Conservation (phyloP, 352 stramenopile genomes). For the Phytophthora lateralis region DNA sequence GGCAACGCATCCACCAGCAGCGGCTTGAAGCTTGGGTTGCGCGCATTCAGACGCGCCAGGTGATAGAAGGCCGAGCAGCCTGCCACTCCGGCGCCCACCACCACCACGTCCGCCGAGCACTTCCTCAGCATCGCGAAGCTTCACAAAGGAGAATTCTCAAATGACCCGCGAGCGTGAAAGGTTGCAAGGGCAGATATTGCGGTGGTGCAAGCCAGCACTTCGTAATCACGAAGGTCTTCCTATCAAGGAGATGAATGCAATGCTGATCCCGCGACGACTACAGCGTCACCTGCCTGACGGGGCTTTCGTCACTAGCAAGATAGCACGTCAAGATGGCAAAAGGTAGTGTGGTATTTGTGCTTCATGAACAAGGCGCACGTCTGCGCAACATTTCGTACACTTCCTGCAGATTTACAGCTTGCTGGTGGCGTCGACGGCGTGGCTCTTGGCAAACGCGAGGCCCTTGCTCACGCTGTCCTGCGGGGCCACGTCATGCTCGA, state of each 20-base stretch:
- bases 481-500: constrained; percentile 76
- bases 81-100: constrained; percentile 74
- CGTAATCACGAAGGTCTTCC: constrained; percentile 21
- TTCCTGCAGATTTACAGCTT: constrained; percentile 37
- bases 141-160: constrained; percentile 17
- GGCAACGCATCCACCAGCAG: constrained; percentile 72
- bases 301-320: constrained; percentile 14
- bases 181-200: constrained; percentile 16
- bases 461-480: constrained; percentile 83
- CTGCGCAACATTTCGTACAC: constrained; percentile 19
- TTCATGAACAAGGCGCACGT: constrained; percentile 27
- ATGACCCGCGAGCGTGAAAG: constrained; percentile 27
- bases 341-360: constrained; percentile 20
- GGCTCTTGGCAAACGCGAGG: constrained; percentile 64
- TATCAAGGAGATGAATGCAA: constrained; percentile 14
- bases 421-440: constrained; percentile 32
- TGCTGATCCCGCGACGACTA: constrained; percentile 1
- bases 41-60: constrained; percentile 66
- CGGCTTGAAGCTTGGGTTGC: constrained; percentile 66
- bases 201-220: constrained; percentile 21
- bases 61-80: constrained; percentile 84
- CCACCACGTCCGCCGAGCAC: constrained; percentile 63
- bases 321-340: constrained; percentile 21
- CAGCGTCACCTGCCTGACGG: constrained; percentile 14
- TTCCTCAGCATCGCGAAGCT: constrained; percentile 46